Percentiles rank a stretch among this genome's conserved stretches.
Evolutionary conservation across 306 rosid genomes (phyloP).

Genomic region (Quillaja saponaria): DNA sequence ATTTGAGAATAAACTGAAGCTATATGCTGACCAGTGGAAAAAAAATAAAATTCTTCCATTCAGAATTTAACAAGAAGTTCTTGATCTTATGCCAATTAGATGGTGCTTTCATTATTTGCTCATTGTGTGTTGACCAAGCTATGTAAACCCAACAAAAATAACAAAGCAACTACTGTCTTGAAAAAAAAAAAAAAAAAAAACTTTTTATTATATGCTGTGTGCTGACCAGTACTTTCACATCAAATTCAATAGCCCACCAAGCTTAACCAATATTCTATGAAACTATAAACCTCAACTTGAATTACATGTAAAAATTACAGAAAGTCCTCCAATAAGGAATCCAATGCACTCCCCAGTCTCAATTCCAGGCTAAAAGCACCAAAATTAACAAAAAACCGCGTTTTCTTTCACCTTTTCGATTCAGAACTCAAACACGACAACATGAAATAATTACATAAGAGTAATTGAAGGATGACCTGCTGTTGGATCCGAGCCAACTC

Average conservation of each 20-base stretch:
- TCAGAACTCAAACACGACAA: neutral
- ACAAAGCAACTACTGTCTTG: neutral
- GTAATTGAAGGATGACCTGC: conserved; percentile 51
- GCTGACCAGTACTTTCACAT: neutral
- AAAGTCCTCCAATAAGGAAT: neutral
- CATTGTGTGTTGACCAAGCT: neutral
- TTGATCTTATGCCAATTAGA: neutral
- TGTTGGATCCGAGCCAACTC: conserved; percentile 91
- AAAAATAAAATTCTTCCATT: too few species aligned
- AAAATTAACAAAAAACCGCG: conserved; percentile 11
- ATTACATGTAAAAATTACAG: neutral
- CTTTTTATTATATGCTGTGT: too few species aligned
- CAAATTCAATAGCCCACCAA: neutral
- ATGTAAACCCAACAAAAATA: neutral
- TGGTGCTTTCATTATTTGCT: neutral
- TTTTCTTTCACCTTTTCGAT: neutral
- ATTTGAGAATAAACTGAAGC: neutral
- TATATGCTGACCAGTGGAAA: too few species aligned
- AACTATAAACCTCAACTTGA: neutral
- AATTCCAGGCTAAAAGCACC: neutral
- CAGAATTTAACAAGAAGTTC: neutral
- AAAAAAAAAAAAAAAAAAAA: too few species aligned
- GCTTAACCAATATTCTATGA: too few species aligned
- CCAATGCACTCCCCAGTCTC: neutral
- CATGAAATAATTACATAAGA: neutral